Percentiles rank a stretch among this genome's conserved stretches.
Evolutionary conservation across 768 basidiomycete species (phyloP).

Genomic region (Rhodosporidiobolus sp.): DNA sequence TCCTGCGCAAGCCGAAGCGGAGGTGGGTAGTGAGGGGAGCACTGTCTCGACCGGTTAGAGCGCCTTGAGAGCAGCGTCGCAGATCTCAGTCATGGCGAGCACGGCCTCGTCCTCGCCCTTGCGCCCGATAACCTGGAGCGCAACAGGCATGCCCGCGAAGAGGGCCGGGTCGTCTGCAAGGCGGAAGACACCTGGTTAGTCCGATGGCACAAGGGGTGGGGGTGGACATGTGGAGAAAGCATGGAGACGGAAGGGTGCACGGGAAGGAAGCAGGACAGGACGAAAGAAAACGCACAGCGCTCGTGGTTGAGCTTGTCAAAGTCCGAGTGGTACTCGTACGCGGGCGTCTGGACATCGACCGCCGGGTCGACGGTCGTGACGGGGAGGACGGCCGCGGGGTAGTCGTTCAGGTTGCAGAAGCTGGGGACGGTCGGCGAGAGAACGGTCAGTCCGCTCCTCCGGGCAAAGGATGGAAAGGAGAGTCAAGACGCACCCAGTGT

Average conservation of each 20-base stretch:
- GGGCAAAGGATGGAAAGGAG: too few relatives aligned
- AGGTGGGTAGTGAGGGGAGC: too few relatives aligned
- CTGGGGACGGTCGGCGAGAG: slow-evolving; percentile 27
- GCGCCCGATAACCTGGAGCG: slow-evolving; percentile 65
- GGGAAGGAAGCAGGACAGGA: background rate
- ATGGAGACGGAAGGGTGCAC: background rate
- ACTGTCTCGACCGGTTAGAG: background rate
- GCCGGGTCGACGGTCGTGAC: slow-evolving; percentile 60
- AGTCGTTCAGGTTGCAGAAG: slow-evolving; percentile 70
- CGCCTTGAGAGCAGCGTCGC: slow-evolving; percentile 54
- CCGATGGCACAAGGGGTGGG: too few relatives aligned
- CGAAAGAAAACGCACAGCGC: slow-evolving; percentile 54
- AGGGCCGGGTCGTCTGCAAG: slow-evolving; percentile 59
- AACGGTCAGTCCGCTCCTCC: background rate
- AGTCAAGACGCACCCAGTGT: slow-evolving; percentile 50
- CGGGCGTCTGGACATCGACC: slow-evolving; percentile 55
- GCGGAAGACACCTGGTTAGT: too few relatives aligned
- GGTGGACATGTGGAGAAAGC: background rate
- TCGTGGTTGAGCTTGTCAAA: slow-evolving; percentile 58
- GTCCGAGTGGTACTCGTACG: slow-evolving; percentile 55
- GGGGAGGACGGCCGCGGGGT: slow-evolving; percentile 61
- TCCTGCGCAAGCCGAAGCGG: too few relatives aligned
- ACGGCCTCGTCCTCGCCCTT: slow-evolving; percentile 74
- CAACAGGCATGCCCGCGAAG: slow-evolving; percentile 61
- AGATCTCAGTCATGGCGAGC: slow-evolving; percentile 65